Evolutionary conservation across 345 rosid genomes (phyloP).

Genomic region (Erucastrum elatum): DNA sequence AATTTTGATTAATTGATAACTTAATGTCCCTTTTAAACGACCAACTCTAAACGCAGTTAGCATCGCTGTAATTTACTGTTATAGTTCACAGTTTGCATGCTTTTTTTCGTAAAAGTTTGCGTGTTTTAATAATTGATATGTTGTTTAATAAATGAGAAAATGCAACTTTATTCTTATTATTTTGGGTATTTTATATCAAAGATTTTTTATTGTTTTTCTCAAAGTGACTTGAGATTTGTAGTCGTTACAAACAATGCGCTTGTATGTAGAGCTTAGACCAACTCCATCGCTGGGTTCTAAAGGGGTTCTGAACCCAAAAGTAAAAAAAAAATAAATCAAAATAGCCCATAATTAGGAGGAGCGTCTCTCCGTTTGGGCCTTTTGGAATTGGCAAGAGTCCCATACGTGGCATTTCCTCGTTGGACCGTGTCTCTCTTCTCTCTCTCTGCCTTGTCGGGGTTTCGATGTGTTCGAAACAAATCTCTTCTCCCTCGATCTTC

Average conservation of each 20-base stretch:
- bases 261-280: neutral
- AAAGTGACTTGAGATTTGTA: conserved; percentile 6
- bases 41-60: neutral
- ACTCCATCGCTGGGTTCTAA: no score
- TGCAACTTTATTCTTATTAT: neutral
- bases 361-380: no score
- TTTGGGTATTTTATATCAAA: neutral
- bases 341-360: no score
- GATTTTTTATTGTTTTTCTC: neutral
- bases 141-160: neutral
- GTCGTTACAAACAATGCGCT: conserved; percentile 29
- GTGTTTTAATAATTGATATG: neutral
- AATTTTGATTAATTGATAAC: no score
- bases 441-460: no score
- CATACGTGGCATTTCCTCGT: no score
- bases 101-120: neutral
- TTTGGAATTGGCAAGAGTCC: no score
- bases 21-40: neutral
- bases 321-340: no score
- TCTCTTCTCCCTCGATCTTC: no score
- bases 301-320: no score
- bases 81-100: neutral
- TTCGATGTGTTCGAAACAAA: no score
- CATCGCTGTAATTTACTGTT: neutral
- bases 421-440: no score